Conservation (phyloP, 225 moss, liverwort and hornwort species). For the Bryum argenteum region DNA sequence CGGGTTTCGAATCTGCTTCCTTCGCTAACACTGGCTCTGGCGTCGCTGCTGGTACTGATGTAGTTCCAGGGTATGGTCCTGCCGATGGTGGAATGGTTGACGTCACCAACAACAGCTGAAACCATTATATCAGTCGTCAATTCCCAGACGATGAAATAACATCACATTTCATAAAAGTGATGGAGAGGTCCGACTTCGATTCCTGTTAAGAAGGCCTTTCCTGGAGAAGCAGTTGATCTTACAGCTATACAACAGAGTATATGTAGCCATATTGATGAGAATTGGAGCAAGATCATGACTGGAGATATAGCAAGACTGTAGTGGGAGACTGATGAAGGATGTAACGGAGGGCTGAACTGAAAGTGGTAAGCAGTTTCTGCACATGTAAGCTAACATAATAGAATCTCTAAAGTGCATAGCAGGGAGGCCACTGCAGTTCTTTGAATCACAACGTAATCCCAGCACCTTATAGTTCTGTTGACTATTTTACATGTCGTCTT, state of each 20-base stretch:
- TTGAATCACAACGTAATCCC: not conserved
- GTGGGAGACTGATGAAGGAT: not conserved
- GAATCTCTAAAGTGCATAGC: not conserved
- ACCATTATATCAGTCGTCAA: conserved; percentile 3
- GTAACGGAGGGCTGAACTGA: not conserved
- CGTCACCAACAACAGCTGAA: conserved; percentile 77
- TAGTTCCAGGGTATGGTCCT: conserved; percentile 60
- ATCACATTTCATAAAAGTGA: too few species aligned
- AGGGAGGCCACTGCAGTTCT: not conserved
- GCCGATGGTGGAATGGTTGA: conserved; percentile 68
- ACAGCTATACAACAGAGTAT: too few species aligned
- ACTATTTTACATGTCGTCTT: not conserved
- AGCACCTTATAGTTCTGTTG: not conserved
- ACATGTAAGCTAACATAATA: not conserved
- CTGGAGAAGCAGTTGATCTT: too few species aligned
- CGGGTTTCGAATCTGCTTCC: conserved; percentile 15
- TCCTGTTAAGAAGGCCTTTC: too few species aligned
- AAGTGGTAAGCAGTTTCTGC: not conserved
- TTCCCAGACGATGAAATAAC: not conserved
- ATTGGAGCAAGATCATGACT: not conserved
- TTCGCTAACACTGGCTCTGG: conserved; percentile 16
- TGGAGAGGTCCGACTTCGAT: too few species aligned
- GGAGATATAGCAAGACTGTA: not conserved
- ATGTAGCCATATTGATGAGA: too few species aligned
- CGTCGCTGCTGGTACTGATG: conserved; percentile 33